Evolutionary conservation across 2,329 filamentous ascomycete genomes (phyloP).

Genomic region (Penicillium thymicola): DNA sequence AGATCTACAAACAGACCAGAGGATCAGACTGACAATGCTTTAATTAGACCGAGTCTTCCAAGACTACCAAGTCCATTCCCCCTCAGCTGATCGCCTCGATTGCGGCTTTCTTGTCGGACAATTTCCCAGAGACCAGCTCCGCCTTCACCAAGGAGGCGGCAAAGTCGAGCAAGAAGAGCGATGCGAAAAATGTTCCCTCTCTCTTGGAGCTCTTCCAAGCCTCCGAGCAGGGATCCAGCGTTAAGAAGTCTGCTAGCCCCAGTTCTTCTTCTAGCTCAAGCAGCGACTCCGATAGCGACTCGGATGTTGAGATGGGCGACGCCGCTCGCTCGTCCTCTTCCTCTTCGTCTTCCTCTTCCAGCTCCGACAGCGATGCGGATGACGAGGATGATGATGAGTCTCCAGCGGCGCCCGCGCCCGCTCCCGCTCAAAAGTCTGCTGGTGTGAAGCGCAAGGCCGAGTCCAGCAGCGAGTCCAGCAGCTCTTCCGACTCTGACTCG

Average conservation of each 20-base stretch:
- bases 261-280: conserved; percentile 18
- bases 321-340: conserved; percentile 31
- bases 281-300: conserved; percentile 32
- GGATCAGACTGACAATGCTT: conserved; percentile 4
- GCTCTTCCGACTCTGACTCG: conserved; percentile 38
- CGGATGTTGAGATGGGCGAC: conserved; percentile 45
- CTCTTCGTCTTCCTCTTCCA: conserved; percentile 35
- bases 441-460: conserved; percentile 59
- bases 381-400: conserved; percentile 55
- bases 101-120: conserved; percentile 62
- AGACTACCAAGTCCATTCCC: conserved; percentile 37
- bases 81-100: conserved; percentile 65
- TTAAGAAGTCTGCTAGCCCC: conserved; percentile 19
- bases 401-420: conserved; percentile 31
- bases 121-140: conserved; percentile 60
- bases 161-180: conserved; percentile 25
- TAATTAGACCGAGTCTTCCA: conserved; percentile 24
- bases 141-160: conserved; percentile 62
- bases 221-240: conserved; percentile 14
- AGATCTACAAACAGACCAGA: neutral
- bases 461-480: conserved; percentile 43
- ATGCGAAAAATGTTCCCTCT: conserved; percentile 34
- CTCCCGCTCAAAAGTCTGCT: conserved; percentile 35
- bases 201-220: conserved; percentile 31
- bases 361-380: conserved; percentile 51